Conservation (phyloP, 768 basidiomycete genomes). For the Mycena galericulata region DNA sequence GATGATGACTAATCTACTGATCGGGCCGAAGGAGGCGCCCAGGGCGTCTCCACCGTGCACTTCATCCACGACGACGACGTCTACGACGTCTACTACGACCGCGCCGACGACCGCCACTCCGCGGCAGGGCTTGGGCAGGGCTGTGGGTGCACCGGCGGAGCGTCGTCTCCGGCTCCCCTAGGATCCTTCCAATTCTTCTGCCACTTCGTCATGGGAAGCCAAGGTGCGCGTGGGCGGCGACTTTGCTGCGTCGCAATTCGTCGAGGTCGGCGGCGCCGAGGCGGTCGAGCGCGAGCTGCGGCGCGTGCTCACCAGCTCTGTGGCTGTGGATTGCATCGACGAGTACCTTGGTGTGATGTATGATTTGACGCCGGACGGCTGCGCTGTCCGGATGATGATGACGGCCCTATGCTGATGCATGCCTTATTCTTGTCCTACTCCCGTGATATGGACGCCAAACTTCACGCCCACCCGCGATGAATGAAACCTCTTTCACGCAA, state of each 20-base stretch:
- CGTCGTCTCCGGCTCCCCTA: not conserved
- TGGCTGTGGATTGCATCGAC: slow-evolving; percentile 7
- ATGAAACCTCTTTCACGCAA: too few species aligned
- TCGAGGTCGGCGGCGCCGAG: slow-evolving; percentile 28
- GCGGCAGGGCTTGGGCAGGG: too few species aligned
- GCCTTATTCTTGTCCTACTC: too few species aligned
- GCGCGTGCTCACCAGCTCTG: slow-evolving; percentile 5
- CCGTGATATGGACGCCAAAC: too few species aligned
- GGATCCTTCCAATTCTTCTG: too few species aligned
- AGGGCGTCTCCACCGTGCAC: too few species aligned
- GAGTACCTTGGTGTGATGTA: slow-evolving; percentile 16
- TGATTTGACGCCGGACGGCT: slow-evolving; percentile 25
- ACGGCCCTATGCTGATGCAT: too few species aligned
- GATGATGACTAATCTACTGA: too few species aligned
- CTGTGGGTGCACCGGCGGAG: slow-evolving; percentile 26
- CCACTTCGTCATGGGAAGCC: slow-evolving; percentile 22
- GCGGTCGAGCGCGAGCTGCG: slow-evolving; percentile 28
- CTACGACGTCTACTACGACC: slow-evolving; percentile 31
- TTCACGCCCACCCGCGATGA: too few species aligned
- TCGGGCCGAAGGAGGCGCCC: too few species aligned
- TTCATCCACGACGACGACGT: slow-evolving; percentile 31
- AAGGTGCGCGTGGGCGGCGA: too few species aligned
- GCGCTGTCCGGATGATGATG: not conserved
- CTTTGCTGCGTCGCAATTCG: slow-evolving; percentile 29
- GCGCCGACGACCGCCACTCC: slow-evolving; percentile 11